Evolutionary conservation across 768 basidiomycete genomes (phyloP), one percentile per base, ranked within the genome.

Genomic region (Tylopilus sp.): DNA sequence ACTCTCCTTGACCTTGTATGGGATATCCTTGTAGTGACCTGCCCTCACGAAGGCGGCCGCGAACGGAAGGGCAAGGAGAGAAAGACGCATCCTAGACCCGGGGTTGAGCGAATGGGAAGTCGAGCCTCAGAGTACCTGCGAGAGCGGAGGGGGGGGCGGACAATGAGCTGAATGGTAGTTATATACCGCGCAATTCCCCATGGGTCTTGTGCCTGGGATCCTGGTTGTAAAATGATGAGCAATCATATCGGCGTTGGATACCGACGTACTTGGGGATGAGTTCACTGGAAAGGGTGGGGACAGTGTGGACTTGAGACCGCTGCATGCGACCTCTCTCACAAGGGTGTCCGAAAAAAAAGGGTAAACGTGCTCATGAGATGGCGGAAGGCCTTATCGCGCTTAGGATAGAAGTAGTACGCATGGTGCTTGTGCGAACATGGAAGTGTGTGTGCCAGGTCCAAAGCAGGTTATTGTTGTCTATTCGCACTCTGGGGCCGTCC

Each of bases 1-100:
- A 45, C 65, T 70, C 55, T 83, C 80, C 68, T 83, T 84, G 62
- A 81, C 64, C 57, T 67, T 73, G 46, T 60, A 45, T 0, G 59
- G 50, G 23, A 30, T 52, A 17, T 57, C 55, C 40, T 51, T 52
- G 40, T 53, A 49, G 15, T 36, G 11, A 22, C 25, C 44, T 8
- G 59, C 59, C 3, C 25, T 22, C 15, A 48, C 63, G 35, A 63
- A 48, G 40, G 50, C 36, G 12, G 38, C 48, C n/a, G 25, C 49
- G 20, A 62, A 48, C 8, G 53, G 35, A 48, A 65, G 33, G 40
- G 40, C 18, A 10, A 63, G 12, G n/a, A 62, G 39, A 0, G 40
- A 40, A 8, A 43, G n/a, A 30, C 51, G 53, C 61, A 63, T 63
- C 17, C 31, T 33, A 41, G 33, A 10, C 28, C 7, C 17, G 4